Conservation (phyloP, 345 rosid species). For the Eucalyptus coolabah region DNA sequence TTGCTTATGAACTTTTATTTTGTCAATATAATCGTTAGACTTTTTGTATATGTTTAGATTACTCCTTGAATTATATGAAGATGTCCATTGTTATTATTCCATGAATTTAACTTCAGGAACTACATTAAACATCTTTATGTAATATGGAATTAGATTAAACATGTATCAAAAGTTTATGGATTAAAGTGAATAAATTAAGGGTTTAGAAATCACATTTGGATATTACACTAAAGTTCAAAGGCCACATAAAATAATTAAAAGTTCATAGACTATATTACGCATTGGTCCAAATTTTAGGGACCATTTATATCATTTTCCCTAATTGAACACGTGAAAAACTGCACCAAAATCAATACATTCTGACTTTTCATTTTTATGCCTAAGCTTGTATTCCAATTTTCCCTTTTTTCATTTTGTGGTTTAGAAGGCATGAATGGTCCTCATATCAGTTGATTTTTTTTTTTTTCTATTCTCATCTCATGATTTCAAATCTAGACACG, state of each 20-base stretch:
- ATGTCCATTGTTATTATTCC: not conserved
- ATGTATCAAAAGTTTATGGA: no score
- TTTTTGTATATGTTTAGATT: no score
- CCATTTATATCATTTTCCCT: not conserved
- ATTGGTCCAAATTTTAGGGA: no score
- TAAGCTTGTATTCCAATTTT: not conserved
- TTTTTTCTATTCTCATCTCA: not conserved
- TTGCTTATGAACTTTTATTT: no score
- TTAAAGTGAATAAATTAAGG: no score
- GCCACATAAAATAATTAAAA: not conserved
- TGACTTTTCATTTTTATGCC: not conserved
- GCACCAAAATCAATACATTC: not conserved
- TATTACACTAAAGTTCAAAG: no score
- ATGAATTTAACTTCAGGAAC: not conserved
- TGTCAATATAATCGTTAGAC: not conserved
- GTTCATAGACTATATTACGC: not conserved
- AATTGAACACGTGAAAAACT: not conserved
- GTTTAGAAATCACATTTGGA: no score
- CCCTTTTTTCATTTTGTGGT: not conserved
- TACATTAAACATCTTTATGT: no score
- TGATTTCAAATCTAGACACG: not conserved
- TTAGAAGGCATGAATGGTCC: not conserved
- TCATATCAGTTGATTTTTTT: not conserved
- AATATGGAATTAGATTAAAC: not conserved
- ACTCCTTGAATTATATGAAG: not conserved